Evolutionary conservation across 2,329 filamentous ascomycete genomes (phyloP).

Genomic region (Penicillium olsonii): DNA sequence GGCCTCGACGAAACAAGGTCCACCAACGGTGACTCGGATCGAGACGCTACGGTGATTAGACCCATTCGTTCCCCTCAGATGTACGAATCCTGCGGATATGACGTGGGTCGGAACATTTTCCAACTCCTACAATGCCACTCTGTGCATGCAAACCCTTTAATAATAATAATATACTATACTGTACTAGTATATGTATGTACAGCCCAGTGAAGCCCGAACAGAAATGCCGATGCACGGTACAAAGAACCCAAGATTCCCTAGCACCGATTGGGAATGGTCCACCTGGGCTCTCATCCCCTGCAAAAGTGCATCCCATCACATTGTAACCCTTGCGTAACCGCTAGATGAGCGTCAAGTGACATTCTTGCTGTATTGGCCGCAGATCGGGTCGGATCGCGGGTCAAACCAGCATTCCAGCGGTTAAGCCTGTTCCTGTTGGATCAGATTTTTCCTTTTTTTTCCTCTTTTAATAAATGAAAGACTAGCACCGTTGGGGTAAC

Average conservation of each 20-base stretch:
- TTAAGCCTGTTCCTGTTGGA: conserved; percentile 12
- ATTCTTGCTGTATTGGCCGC: conserved; percentile 19
- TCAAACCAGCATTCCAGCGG: conserved; percentile 18
- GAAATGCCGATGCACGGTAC: conserved; percentile 27
- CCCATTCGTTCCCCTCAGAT: conserved; percentile 15
- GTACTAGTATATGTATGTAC: too few species aligned
- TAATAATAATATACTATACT: too few species aligned
- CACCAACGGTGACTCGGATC: conserved; percentile 11
- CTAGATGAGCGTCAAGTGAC: conserved; percentile 4
- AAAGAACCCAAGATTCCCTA: conserved; percentile 13
- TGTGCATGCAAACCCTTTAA: too few species aligned
- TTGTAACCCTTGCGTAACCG: conserved; percentile 30
- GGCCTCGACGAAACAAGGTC: conserved; percentile 13
- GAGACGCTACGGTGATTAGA: conserved; percentile 6
- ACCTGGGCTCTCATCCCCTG: conserved; percentile 17
- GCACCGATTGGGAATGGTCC: conserved; percentile 21
- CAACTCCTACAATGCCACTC: background rate
- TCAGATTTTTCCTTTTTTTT: conserved; percentile 1
- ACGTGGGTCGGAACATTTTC: conserved; percentile 21
- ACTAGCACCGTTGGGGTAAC: too few species aligned
- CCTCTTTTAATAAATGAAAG: background rate
- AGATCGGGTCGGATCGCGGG: conserved; percentile 16
- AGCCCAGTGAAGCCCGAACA: too few species aligned
- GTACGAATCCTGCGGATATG: too few species aligned
- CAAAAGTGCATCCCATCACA: conserved; percentile 21